Percentiles rank a stretch among this genome's conserved stretches.
These are phyloP conservation scores for Chlorociboria aeruginascens DNA, from an alignment of 495 filamentous ascomycete species.

Conservation along the genomic window DNA sequence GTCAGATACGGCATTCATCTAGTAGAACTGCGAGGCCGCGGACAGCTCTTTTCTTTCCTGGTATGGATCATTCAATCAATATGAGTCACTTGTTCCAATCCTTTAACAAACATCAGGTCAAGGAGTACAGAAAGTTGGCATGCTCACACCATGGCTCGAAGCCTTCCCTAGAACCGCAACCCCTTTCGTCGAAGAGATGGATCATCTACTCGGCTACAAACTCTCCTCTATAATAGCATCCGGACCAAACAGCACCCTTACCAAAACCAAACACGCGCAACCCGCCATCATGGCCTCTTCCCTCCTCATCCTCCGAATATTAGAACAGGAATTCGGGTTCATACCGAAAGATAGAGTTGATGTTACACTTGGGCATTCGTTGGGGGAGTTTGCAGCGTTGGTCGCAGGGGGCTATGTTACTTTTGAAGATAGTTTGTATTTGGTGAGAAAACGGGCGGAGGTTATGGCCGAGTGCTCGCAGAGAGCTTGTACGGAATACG, in stretches of 20 bases:
- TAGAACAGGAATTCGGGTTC: slow-evolving; percentile 79
- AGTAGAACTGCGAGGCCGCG: slow-evolving; percentile 31
- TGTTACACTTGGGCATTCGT: slow-evolving; percentile 78
- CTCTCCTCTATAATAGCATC: slow-evolving; percentile 69
- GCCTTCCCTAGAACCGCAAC: slow-evolving; percentile 65
- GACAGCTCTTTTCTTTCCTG: slow-evolving; percentile 78
- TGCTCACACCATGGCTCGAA: slow-evolving; percentile 74
- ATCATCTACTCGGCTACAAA: slow-evolving; percentile 53
- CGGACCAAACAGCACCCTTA: slow-evolving; percentile 64
- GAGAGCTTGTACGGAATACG: slow-evolving; percentile 46
- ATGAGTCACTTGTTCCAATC: not conserved
- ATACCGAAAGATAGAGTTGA: slow-evolving; percentile 54
- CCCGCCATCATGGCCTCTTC: slow-evolving; percentile 94
- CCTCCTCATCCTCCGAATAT: slow-evolving; percentile 76
- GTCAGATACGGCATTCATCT: slow-evolving; percentile 14
- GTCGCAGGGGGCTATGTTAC: slow-evolving; percentile 68
- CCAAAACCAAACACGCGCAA: slow-evolving; percentile 77
- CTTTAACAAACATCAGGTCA: slow-evolving; percentile 49
- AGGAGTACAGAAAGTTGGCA: slow-evolving; percentile 89
- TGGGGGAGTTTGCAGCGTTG: slow-evolving; percentile 91
- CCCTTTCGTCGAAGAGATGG: slow-evolving; percentile 71
- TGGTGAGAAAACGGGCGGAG: slow-evolving; percentile 72
- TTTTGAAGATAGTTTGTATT: slow-evolving; percentile 62
- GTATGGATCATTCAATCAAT: slow-evolving; percentile 30
- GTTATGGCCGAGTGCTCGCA: slow-evolving; percentile 70